These are phyloP conservation scores for Byssothecium circinans DNA, from an alignment of 2,329 filamentous ascomycete genomes.

Conservation along the genomic window DNA sequence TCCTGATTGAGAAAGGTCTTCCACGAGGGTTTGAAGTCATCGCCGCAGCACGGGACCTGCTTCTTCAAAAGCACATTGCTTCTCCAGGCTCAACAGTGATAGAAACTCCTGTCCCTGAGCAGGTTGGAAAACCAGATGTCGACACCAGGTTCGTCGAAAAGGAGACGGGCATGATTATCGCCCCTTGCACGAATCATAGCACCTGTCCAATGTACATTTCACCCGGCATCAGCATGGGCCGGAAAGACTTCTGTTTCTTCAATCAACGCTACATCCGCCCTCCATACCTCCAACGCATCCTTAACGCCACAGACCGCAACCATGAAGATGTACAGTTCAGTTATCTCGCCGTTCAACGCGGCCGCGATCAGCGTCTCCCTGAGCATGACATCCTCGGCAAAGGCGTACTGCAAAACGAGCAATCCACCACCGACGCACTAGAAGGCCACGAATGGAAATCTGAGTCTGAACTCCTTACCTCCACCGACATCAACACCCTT, in stretches of 20 bases:
- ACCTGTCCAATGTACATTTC: slow-evolving; percentile 85
- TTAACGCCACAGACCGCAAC: slow-evolving; percentile 70
- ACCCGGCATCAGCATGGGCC: slow-evolving; percentile 68
- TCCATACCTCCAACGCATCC: slow-evolving; percentile 74
- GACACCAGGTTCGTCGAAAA: slow-evolving; percentile 47
- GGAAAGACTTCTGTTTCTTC: slow-evolving; percentile 92
- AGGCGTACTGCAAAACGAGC: slow-evolving; percentile 53
- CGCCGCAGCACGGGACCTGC: slow-evolving; percentile 76
- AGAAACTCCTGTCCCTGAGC: slow-evolving; percentile 42
- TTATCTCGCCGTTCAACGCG: slow-evolving; percentile 83
- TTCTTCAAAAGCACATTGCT: slow-evolving; percentile 75
- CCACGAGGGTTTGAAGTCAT: slow-evolving; percentile 91
- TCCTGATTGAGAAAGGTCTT: slow-evolving; percentile 88
- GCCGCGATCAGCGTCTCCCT: slow-evolving; percentile 59
- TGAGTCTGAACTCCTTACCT: slow-evolving; percentile 35
- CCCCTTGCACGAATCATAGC: slow-evolving; percentile 81
- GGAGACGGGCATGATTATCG: slow-evolving; percentile 64
- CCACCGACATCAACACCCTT: slow-evolving; percentile 53
- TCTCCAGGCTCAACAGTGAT: slow-evolving; percentile 57
- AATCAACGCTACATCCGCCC: slow-evolving; percentile 86
- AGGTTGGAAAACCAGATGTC: slow-evolving; percentile 43
- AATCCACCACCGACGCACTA: slow-evolving; percentile 68
- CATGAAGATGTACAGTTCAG: slow-evolving; percentile 91
- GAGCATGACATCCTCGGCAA: slow-evolving; percentile 35
- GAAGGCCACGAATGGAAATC: slow-evolving; percentile 61